Percentiles rank a stretch among this genome's conserved stretches.
Evolutionary conservation across 2,329 filamentous ascomycete genomes (phyloP).

Genomic region (Calonectria naviculata): DNA sequence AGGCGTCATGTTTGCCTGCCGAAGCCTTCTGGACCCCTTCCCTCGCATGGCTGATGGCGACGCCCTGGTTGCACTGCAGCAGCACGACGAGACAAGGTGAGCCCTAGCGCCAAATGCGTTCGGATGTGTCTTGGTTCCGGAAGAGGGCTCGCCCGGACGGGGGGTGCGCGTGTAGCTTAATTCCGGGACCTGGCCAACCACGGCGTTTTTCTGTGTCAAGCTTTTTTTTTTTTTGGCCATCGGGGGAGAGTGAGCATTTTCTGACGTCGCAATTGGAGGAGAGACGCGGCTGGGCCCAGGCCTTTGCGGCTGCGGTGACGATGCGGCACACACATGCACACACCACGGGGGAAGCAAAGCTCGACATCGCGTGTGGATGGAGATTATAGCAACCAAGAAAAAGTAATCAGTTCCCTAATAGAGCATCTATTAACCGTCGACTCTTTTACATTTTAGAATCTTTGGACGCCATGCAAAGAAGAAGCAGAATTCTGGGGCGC

Average conservation of each 20-base stretch:
- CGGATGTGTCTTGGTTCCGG: too few relatives aligned
- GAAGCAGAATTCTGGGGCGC: background rate
- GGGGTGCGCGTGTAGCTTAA: background rate
- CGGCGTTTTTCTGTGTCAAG: constrained; percentile 5
- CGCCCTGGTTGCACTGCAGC: too few relatives aligned
- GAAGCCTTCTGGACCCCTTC: background rate
- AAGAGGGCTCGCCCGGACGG: too few relatives aligned
- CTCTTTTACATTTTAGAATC: constrained; percentile 8
- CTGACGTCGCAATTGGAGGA: background rate
- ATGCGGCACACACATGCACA: background rate
- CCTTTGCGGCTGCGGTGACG: background rate
- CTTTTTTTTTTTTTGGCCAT: background rate
- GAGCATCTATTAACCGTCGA: constrained; percentile 2
- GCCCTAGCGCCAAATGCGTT: background rate
- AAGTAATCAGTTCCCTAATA: background rate
- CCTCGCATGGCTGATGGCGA: background rate
- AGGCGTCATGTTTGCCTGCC: background rate
- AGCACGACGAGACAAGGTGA: too few relatives aligned
- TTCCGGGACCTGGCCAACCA: background rate
- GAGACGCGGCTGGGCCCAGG: background rate
- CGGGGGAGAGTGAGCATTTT: background rate
- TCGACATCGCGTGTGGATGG: background rate
- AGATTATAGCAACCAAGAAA: background rate
- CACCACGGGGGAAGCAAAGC: background rate
- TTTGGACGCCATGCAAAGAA: background rate